phyloP scores from a whole-genome alignment of 225 moss, liverwort and hornwort genomes.

The Rhytidiadelphus loreus region DNA sequence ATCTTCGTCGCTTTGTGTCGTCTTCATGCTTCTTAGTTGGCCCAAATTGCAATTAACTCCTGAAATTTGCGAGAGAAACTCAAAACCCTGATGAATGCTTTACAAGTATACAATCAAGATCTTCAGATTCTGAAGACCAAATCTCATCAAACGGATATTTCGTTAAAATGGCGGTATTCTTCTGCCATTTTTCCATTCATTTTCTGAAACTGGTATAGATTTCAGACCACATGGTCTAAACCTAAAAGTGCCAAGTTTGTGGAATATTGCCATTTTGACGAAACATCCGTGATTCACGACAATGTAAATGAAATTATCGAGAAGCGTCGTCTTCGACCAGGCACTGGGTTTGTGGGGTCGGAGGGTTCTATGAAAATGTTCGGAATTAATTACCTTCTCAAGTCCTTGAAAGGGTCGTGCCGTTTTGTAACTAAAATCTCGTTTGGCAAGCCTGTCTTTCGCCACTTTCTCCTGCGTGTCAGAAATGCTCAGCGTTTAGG shows the following conservation, averaged over 20 bases:
- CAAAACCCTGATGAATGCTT: no score
- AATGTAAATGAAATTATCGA: not conserved
- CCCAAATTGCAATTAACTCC: slow-evolving; percentile 8
- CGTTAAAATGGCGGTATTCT: no score
- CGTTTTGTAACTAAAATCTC: not conserved
- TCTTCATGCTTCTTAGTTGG: slow-evolving; percentile 2
- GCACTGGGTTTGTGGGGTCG: not conserved
- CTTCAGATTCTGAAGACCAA: not conserved
- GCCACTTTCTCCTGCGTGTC: slow-evolving; percentile 1
- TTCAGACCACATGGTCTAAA: no score
- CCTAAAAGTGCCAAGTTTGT: no score
- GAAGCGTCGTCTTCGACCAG: not conserved
- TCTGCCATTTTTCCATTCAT: no score
- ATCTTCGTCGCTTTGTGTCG: not conserved
- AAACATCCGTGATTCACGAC: no score
- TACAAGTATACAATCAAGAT: no score
- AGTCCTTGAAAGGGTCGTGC: not conserved
- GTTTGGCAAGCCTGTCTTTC: slow-evolving; percentile 11
- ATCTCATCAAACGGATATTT: not conserved
- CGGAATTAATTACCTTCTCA: not conserved
- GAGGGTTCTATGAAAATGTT: not conserved
- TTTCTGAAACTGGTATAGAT: no score
- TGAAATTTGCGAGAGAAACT: not conserved
- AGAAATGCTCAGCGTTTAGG: not conserved
- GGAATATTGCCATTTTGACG: no score